Conservation (phyloP, 257 asterid species). For the Przewalskia tangutica region DNA sequence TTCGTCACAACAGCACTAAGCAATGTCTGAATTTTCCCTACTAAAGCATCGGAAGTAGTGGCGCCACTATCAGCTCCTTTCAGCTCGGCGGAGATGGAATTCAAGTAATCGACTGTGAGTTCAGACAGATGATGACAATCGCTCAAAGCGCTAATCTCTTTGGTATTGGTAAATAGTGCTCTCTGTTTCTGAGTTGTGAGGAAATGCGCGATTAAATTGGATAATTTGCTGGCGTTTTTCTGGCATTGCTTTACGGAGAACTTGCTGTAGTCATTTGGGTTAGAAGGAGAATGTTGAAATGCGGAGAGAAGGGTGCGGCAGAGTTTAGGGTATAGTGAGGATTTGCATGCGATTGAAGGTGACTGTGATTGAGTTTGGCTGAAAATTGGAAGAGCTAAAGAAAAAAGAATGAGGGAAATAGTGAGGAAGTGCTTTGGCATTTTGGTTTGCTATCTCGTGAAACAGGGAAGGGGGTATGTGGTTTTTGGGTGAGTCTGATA, state of each 20-base stretch:
- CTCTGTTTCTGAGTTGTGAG: not conserved
- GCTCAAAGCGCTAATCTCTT: slow-evolving; percentile 20
- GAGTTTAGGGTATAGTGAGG: slow-evolving; percentile 27
- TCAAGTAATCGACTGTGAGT: slow-evolving; percentile 22
- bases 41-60: slow-evolving; percentile 9
- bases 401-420: not conserved
- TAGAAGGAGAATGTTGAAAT: slow-evolving; percentile 15
- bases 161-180: not conserved
- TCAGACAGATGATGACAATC: slow-evolving; percentile 27
- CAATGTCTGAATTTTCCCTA: slow-evolving; percentile 22
- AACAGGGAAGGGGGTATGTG: not conserved
- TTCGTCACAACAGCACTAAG: slow-evolving; percentile 42
- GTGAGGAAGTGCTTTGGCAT: not conserved
- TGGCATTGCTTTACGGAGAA: slow-evolving; percentile 27
- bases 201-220: slow-evolving; percentile 15
- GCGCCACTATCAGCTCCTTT: not conserved
- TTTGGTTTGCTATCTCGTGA: not conserved
- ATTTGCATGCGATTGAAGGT: slow-evolving; percentile 24
- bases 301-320: slow-evolving; percentile 29
- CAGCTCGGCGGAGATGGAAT: slow-evolving; percentile 8
- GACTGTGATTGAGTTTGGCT: slow-evolving; percentile 4
- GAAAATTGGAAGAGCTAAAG: not conserved
- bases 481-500: not conserved
- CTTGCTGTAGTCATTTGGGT: slow-evolving; percentile 10
- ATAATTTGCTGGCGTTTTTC: slow-evolving; percentile 14